Conservation (phyloP, 176 grass and related monocot genomes). For the Miscanthus lutarioriparius region DNA sequence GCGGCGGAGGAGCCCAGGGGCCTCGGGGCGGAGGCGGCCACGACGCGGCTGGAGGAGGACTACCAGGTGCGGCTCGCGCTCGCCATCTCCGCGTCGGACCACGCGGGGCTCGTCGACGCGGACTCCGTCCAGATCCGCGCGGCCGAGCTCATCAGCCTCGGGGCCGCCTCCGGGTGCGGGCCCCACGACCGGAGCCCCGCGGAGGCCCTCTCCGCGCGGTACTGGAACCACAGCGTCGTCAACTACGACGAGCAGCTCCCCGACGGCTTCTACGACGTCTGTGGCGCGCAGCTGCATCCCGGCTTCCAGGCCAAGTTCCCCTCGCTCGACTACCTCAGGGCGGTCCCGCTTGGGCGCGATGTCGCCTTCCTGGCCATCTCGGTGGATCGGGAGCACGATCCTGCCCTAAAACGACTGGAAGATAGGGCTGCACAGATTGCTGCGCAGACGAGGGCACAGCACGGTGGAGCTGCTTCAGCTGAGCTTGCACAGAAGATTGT, state of each 20-base stretch:
- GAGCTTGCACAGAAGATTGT: slow-evolving; percentile 76
- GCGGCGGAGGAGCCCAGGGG: slow-evolving; percentile 31
- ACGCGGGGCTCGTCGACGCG: slow-evolving; percentile 75
- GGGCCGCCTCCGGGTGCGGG: slow-evolving; percentile 6
- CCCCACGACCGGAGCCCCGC: slow-evolving; percentile 36
- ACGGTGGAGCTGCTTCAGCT: slow-evolving; percentile 28
- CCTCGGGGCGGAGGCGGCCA: slow-evolving; percentile 41
- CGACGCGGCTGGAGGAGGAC: slow-evolving; percentile 75
- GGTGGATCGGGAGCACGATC: slow-evolving; percentile 62
- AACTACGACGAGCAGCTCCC: slow-evolving; percentile 76
- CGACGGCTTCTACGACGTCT: slow-evolving; percentile 92
- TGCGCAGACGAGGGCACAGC: slow-evolving; percentile 38
- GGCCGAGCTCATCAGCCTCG: slow-evolving; percentile 92
- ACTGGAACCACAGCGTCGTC: slow-evolving; percentile 87
- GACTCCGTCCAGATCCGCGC: slow-evolving; percentile 97
- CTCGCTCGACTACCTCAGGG: slow-evolving; percentile 50
- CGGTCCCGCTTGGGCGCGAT: slow-evolving; percentile 25
- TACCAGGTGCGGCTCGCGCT: slow-evolving; percentile 92
- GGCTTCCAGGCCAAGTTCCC: slow-evolving; percentile 62
- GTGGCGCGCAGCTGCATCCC: slow-evolving; percentile 49
- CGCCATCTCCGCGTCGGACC: slow-evolving; percentile 82
- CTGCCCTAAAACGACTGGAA: slow-evolving; percentile 58
- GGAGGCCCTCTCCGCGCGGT: slow-evolving; percentile 77
- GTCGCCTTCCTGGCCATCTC: slow-evolving; percentile 53
- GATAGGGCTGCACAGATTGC: slow-evolving; percentile 45